Conservation (phyloP, 2,329 filamentous ascomycete species). For the Penicillium sp. region DNA sequence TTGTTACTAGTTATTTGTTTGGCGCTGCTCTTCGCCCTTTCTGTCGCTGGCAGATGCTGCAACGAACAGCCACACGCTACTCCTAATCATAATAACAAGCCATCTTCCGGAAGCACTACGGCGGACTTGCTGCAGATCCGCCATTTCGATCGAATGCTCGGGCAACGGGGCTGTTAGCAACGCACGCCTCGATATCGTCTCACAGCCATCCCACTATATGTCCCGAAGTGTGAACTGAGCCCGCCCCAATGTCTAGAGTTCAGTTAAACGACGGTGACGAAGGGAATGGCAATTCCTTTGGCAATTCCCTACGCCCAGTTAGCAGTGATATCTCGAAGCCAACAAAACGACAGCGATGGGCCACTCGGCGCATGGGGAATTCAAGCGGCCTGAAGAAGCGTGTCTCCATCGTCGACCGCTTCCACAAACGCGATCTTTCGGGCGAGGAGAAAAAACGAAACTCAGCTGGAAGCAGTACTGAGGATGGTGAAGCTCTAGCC, state of each 20-base stretch:
- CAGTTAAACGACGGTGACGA: slow-evolving; percentile 29
- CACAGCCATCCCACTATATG: background rate
- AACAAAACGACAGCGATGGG: slow-evolving; percentile 86
- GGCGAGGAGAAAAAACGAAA: slow-evolving; percentile 71
- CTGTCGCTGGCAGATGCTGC: background rate
- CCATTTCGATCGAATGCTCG: slow-evolving; percentile 8
- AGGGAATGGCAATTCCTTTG: slow-evolving; percentile 25
- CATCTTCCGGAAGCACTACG: background rate
- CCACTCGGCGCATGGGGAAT: slow-evolving; percentile 80
- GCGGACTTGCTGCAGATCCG: slow-evolving; percentile 7
- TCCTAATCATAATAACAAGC: background rate
- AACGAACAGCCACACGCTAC: background rate
- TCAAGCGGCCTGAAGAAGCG: slow-evolving; percentile 75
- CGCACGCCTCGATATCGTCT: background rate
- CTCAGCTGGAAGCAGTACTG: slow-evolving; percentile 39
- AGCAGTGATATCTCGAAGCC: slow-evolving; percentile 54
- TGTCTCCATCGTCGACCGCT: slow-evolving; percentile 72
- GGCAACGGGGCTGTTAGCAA: background rate
- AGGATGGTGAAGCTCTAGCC: slow-evolving; percentile 16
- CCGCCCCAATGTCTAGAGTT: slow-evolving; percentile 33
- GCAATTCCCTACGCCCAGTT: slow-evolving; percentile 19
- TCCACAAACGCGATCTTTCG: slow-evolving; percentile 59
- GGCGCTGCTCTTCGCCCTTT: background rate
- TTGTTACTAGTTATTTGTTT: too few species aligned
- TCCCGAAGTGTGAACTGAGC: background rate